Conservation (phyloP, 73 alveolate genomes). For the Uronychia setigera region DNA sequence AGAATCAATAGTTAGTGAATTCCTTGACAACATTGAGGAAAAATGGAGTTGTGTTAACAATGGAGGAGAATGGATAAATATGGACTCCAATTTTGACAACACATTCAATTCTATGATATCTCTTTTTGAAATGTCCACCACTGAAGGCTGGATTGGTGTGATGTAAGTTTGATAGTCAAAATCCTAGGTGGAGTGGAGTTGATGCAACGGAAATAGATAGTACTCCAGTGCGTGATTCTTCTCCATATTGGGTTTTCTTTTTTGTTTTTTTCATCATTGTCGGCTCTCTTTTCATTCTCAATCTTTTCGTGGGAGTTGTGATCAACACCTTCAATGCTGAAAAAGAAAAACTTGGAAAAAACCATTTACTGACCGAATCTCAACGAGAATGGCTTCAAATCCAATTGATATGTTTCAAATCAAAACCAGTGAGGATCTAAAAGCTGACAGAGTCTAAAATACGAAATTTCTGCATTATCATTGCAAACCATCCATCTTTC, state of each 20-base stretch:
- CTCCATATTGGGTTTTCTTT: conserved; percentile 38
- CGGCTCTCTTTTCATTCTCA: conserved; percentile 52
- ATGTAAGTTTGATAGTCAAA: conserved; percentile 34
- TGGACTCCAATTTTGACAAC: conserved; percentile 69
- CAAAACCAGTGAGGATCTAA: conserved; percentile 19
- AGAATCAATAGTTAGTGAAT: neutral
- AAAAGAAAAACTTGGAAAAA: conserved; percentile 56
- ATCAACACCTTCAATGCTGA: conserved; percentile 67
- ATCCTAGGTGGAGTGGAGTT: conserved; percentile 10
- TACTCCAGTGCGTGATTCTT: conserved; percentile 16
- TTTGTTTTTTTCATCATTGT: conserved; percentile 52
- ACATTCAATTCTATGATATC: conserved; percentile 51
- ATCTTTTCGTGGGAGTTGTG: conserved; percentile 61
- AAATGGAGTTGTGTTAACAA: conserved; percentile 42
- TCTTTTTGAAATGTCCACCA: conserved; percentile 55
- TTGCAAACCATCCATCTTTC: conserved; percentile 21
- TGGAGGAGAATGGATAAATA: conserved; percentile 71
- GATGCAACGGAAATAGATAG: conserved; percentile 46
- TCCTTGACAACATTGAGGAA: neutral
- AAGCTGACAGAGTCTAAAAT: neutral
- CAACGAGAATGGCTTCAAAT: conserved; percentile 33
- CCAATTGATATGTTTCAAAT: conserved; percentile 3
- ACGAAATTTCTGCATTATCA: conserved; percentile 1
- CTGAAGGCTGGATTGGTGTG: conserved; percentile 56
- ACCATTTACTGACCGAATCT: conserved; percentile 15